A percentile compares a stretch with the other conserved stretches of the same genome.
phyloP scores from a whole-genome alignment of 257 asterid genomes.

The Nemophila menziesii region DNA sequence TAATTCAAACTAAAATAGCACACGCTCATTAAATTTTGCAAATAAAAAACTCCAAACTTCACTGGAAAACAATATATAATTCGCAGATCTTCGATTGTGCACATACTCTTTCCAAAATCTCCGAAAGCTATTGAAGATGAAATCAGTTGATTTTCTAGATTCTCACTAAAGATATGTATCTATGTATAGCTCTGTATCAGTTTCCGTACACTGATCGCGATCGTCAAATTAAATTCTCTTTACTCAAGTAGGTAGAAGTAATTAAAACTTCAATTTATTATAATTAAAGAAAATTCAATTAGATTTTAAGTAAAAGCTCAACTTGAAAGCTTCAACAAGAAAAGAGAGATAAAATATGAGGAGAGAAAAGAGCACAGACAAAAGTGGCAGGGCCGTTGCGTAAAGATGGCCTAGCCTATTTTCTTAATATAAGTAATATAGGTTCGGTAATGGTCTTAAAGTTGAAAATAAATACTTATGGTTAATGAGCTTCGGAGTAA shows the following conservation, averaged over 20 bases:
- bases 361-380: no score
- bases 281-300: slow-evolving; percentile 2
- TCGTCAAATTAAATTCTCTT: slow-evolving; percentile 12
- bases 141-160: slow-evolving; percentile 1
- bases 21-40: slow-evolving; percentile 8
- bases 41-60: slow-evolving; percentile 5
- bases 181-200: slow-evolving; percentile 2
- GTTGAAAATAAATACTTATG: no score
- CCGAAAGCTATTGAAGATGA: neutral
- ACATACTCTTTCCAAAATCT: slow-evolving; percentile 9
- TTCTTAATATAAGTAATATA: no score
- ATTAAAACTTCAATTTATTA: neutral
- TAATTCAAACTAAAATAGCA: slow-evolving; percentile 13
- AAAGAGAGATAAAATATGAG: neutral
- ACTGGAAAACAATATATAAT: slow-evolving; percentile 3
- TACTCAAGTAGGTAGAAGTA: neutral
- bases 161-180: neutral
- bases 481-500: no score
- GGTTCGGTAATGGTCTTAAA: no score
- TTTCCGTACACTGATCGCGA: slow-evolving; percentile 18
- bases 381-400: no score
- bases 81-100: neutral
- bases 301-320: no score
- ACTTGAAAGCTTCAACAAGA: no score
- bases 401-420: no score